A percentile compares a stretch with the other conserved stretches of the same genome.
Conservation (phyloP, 2,329 filamentous ascomycete genomes). For the Claviceps sp. region DNA sequence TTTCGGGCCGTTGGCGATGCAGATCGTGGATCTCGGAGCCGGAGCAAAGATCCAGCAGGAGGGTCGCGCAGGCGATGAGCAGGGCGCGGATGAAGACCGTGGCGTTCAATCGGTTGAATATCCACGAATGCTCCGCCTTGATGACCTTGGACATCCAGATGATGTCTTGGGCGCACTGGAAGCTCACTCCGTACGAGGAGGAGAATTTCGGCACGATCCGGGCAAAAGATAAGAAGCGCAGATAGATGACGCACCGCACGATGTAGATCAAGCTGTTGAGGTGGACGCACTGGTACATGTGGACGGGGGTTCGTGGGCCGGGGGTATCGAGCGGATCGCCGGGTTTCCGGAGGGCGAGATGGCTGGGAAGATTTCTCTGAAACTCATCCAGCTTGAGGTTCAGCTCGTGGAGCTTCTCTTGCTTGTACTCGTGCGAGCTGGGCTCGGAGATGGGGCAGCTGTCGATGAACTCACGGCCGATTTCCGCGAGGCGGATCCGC, state of each 20-base stretch:
- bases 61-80: slow-evolving; percentile 1
- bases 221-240: slow-evolving; percentile 1
- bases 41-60: slow-evolving; percentile 4
- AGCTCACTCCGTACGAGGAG: not conserved
- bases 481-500: slow-evolving; percentile 3
- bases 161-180: slow-evolving; percentile 2
- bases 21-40: not conserved
- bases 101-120: not conserved
- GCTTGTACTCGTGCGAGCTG: not conserved
- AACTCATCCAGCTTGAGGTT: not conserved
- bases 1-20: not conserved
- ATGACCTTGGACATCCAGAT: slow-evolving; percentile 1
- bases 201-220: not conserved
- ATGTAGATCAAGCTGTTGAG: slow-evolving; percentile 4
- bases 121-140: slow-evolving; percentile 1
- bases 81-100: not conserved
- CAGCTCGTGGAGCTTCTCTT: slow-evolving; percentile 1
- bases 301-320: not conserved
- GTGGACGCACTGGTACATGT: slow-evolving; percentile 2
- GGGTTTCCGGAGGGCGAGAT: not conserved
- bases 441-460: not conserved
- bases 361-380: slow-evolving; percentile 2
- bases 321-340: not conserved
- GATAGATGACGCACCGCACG: slow-evolving; percentile 1
- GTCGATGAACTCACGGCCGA: slow-evolving; percentile 1